phyloP scores from a whole-genome alignment of 306 rosid species.

The Malus fusca region DNA sequence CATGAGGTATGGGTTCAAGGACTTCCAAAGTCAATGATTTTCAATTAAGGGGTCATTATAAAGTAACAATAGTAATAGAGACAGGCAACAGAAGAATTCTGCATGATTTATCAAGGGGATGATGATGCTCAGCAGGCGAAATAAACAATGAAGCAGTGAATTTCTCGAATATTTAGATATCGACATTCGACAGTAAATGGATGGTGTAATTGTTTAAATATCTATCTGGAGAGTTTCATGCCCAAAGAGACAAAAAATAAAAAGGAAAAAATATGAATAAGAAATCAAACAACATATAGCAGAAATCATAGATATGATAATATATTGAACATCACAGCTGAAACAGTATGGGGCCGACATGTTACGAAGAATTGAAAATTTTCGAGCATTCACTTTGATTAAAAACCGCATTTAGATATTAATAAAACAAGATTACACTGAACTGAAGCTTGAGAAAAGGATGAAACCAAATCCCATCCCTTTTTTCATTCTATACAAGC shows the following conservation, averaged over 20 bases:
- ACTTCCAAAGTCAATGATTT: slow-evolving; percentile 47
- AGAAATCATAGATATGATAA: slow-evolving; percentile 4
- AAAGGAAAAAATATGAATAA: slow-evolving; percentile 38
- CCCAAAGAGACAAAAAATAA: slow-evolving; percentile 20
- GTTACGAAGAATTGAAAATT: not conserved
- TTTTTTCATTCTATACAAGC: not conserved
- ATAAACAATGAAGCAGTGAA: slow-evolving; percentile 35
- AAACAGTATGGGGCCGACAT: not conserved
- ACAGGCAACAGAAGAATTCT: slow-evolving; percentile 46
- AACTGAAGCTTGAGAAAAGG: not conserved
- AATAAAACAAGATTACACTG: not conserved
- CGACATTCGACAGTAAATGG: slow-evolving; percentile 37
- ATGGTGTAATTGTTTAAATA: slow-evolving; percentile 47
- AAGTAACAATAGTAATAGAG: slow-evolving; percentile 39
- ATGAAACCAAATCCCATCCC: not conserved
- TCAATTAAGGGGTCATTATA: slow-evolving; percentile 39
- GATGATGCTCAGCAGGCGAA: slow-evolving; percentile 44
- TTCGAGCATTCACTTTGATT: not conserved
- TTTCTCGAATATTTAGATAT: slow-evolving; percentile 30
- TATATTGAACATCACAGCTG: not conserved
- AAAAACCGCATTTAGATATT: not conserved
- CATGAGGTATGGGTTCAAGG: slow-evolving; percentile 60
- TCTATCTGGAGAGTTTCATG: slow-evolving; percentile 38
- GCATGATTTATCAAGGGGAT: slow-evolving; percentile 53
- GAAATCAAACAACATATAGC: slow-evolving; percentile 31